A percentile compares a stretch with the other conserved stretches of the same genome.
Conservation (phyloP, 2,329 filamentous ascomycete species). For the Fusarium luffae region DNA sequence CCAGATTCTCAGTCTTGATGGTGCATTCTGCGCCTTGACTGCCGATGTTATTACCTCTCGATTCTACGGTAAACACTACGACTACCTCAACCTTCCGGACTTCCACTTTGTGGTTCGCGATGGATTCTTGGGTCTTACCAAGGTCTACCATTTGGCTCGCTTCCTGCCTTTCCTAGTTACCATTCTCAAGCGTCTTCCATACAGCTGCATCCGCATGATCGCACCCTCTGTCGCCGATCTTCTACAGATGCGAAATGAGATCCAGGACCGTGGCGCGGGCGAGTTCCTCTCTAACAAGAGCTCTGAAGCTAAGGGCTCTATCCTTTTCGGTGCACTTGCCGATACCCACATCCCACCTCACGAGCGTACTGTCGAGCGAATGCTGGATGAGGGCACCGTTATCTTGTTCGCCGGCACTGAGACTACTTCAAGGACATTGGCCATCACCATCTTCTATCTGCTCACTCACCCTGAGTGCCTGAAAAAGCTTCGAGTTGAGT, state of each 20-base stretch:
- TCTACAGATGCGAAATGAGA: background rate
- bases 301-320: background rate
- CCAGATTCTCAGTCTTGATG: background rate
- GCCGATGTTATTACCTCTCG: background rate
- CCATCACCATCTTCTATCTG: background rate
- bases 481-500: background rate
- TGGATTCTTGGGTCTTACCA: background rate
- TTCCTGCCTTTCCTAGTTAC: background rate
- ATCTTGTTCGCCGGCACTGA: background rate
- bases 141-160: background rate
- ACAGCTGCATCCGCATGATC: background rate
- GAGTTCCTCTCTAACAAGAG: background rate
- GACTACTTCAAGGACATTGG: background rate
- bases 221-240: background rate
- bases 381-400: background rate
- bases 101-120: background rate
- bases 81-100: background rate
- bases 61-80: background rate
- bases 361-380: background rate
- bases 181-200: background rate
- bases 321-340: background rate
- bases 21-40: background rate
- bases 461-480: background rate
- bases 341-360: background rate
- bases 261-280: background rate